Percentiles rank a stretch among this genome's conserved stretches.
Conservation (phyloP, 441 rosid genomes). For the Pelargonium cotyledonis region DNA sequence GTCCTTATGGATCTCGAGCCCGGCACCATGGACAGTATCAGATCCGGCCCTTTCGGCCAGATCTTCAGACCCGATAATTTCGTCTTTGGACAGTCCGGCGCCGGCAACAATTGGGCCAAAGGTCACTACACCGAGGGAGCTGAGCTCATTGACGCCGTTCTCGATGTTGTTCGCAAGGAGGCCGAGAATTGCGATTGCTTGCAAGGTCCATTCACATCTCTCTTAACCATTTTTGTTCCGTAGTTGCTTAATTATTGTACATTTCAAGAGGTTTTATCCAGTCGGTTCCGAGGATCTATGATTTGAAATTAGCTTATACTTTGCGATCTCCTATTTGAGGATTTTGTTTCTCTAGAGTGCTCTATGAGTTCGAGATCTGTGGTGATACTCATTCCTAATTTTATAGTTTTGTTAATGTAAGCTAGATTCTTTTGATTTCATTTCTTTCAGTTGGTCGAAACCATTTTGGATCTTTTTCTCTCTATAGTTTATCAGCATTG, state of each 20-base stretch:
- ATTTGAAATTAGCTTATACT: too few relatives aligned
- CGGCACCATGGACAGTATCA: conserved; percentile 51
- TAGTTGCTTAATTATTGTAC: too few relatives aligned
- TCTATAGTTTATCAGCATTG: too few relatives aligned
- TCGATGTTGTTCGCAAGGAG: conserved; percentile 49
- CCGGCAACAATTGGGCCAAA: conserved; percentile 26
- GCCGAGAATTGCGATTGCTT: conserved; percentile 49
- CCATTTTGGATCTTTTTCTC: background rate
- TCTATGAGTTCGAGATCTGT: too few relatives aligned
- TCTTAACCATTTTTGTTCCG: background rate
- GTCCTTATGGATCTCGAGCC: conserved; percentile 54
- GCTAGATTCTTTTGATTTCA: background rate
- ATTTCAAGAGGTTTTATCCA: too few relatives aligned
- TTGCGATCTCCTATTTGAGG: too few relatives aligned
- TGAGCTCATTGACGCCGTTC: conserved; percentile 45
- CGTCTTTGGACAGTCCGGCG: too few relatives aligned
- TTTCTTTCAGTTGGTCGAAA: background rate
- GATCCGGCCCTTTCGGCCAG: conserved; percentile 50
- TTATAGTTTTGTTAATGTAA: background rate
- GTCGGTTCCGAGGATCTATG: too few relatives aligned
- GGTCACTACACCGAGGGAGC: conserved; percentile 54
- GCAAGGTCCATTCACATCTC: conserved; percentile 22
- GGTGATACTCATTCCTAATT: background rate
- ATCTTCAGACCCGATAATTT: conserved; percentile 51
- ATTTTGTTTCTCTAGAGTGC: too few relatives aligned